Percentiles rank a stretch among this genome's conserved stretches.
Evolutionary conservation across 2,329 filamentous ascomycete genomes (phyloP).

Genomic region (Penicillium fuscoglaucum): DNA sequence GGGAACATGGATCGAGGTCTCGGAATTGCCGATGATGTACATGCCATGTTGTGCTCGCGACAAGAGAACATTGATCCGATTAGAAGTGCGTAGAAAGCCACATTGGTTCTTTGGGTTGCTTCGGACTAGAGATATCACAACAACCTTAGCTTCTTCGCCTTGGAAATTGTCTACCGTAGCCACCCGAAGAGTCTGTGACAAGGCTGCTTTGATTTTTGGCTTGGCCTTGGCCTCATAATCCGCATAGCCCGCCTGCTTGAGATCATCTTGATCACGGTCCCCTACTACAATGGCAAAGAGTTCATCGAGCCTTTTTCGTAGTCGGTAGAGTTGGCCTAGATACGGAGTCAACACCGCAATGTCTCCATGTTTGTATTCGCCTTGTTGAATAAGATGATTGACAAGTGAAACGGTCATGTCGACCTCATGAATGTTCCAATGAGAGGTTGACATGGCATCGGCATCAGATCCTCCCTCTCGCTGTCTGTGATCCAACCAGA

Average conservation of each 20-base stretch:
- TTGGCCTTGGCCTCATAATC: constrained; percentile 25
- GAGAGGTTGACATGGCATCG: constrained; percentile 40
- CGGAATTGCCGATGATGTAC: constrained; percentile 67
- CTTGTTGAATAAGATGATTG: constrained; percentile 65
- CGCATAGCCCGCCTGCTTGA: constrained; percentile 46
- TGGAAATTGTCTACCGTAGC: constrained; percentile 76
- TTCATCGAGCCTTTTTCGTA: constrained; percentile 40
- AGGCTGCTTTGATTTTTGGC: constrained; percentile 40
- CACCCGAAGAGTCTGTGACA: constrained; percentile 54
- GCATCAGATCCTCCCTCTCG: constrained; percentile 39
- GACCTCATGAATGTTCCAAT: constrained; percentile 58
- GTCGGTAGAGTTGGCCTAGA: constrained; percentile 52
- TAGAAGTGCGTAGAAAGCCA: constrained; percentile 66
- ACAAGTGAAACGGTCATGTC: constrained; percentile 64
- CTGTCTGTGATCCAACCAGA: constrained; percentile 54
- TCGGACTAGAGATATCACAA: constrained; percentile 69
- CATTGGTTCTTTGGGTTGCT: constrained; percentile 61
- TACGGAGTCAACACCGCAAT: constrained; percentile 71
- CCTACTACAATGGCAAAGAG: constrained; percentile 63
- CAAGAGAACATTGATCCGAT: constrained; percentile 69
- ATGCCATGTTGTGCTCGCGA: constrained; percentile 68
- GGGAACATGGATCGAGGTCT: constrained; percentile 55
- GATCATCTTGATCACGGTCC: constrained; percentile 61
- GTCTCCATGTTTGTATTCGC: constrained; percentile 58
- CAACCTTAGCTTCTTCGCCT: constrained; percentile 71